These are phyloP conservation scores for Pythium sukuiense DNA, from an alignment of 352 stramenopile genomes.

Conservation along the genomic window DNA sequence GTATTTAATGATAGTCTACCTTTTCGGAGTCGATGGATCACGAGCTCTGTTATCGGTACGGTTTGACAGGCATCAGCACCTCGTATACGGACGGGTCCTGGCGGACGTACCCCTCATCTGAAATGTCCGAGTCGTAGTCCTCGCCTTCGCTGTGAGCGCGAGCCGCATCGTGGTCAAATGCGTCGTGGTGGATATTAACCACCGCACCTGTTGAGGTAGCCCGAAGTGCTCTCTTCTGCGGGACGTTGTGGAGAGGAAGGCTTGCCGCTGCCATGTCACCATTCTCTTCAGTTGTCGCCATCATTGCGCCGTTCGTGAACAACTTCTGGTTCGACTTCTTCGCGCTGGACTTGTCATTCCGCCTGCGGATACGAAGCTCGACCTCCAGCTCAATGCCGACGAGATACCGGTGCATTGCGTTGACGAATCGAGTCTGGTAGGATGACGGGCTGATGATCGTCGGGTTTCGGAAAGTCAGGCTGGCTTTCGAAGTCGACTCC, in stretches of 20 bases:
- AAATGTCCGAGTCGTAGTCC: constrained; percentile 24
- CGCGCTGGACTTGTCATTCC: constrained; percentile 15
- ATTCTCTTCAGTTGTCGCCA: not conserved
- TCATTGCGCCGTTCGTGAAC: not conserved
- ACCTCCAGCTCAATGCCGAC: constrained; percentile 77
- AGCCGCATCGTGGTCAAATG: constrained; percentile 16
- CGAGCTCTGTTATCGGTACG: constrained; percentile 16
- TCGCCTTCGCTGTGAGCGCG: constrained; percentile 33
- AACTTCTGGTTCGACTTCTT: constrained; percentile 6
- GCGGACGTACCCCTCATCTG: constrained; percentile 23
- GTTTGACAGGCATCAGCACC: constrained; percentile 23
- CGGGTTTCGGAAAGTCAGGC: constrained; percentile 78
- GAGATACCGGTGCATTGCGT: constrained; percentile 82
- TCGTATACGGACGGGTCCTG: constrained; percentile 16
- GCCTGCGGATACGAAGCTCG: constrained; percentile 67
- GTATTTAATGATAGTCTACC: constrained; percentile 29
- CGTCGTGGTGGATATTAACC: not conserved
- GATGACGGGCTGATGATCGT: constrained; percentile 83
- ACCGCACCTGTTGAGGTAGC: constrained; percentile 17
- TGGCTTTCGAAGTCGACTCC: constrained; percentile 86
- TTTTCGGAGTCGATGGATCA: constrained; percentile 1
- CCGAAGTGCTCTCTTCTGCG: constrained; percentile 5
- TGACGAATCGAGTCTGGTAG: constrained; percentile 79
- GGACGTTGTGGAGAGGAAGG: not conserved
- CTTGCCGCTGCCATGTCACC: not conserved